Base-by-base conservation (phyloP, 768 basidiomycete genomes). In the Dacryopinax spathularia region DNA sequence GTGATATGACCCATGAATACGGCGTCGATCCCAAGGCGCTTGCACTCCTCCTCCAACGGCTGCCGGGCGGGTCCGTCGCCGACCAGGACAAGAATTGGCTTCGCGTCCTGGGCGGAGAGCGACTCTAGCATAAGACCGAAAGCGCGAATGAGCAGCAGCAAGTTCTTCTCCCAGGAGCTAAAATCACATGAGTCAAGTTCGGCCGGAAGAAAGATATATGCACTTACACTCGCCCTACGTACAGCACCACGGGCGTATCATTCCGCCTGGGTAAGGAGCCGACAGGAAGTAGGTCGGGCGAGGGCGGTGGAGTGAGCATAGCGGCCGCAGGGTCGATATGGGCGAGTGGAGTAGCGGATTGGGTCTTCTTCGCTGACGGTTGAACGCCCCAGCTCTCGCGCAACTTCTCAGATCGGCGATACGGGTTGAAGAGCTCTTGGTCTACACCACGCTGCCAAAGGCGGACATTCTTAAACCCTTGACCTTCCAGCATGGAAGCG, bases 91-190 rank as follows among this genome's bases (percentile, higher is more conserved):
- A 77, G 71, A 59, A 73, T 74, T 2, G 72, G 72, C 62, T 69
- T 36, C 1, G 41, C 43, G 37, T 35, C 56, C 18, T 36, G 39
- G n/a, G 43, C 37, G 0, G 18, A 7, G 33, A 63, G 65, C 0
- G 62, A 29, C 0, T 16, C 34, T 4, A 67, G 56, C 6, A 79
- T 69, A 1, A 67, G 63, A 0, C 67, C 69, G 61, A 75, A 74
- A 2, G 77, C 75, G 22, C 72, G 66, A n/a, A 78, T 70, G 12
- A 79, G 69, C 2, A 79, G 70, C 15, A 73, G 71, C 1, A 79
- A 72, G 68, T 79, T 79, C 69, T 79, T 79, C 69, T 79, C 77
- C 74, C 74, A 77, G 12, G 72, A 75, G 20, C 73, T 73, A 36
- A 16, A 34, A 60, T 31, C 6, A 5, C 2, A 10, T 56, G 22